Evolutionary conservation across 164 flowering plant species (phyloP).

Genomic region (Aristolochia contorta): DNA sequence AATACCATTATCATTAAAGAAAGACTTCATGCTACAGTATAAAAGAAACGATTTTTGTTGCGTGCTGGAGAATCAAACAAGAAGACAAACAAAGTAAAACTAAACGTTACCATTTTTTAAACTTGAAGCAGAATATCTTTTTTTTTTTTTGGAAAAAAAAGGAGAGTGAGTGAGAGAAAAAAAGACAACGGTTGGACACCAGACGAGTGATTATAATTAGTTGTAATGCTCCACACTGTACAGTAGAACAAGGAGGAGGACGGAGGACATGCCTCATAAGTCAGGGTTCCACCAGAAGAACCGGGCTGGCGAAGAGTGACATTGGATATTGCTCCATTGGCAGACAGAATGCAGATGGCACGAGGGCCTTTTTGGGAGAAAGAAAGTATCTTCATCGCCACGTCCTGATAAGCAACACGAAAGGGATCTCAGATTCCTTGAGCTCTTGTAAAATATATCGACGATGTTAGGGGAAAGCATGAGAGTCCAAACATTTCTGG

Average conservation of each 20-base stretch:
- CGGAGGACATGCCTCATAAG: slow-evolving; percentile 55
- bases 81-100: neutral
- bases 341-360: slow-evolving; percentile 75
- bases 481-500: neutral
- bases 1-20: too few relatives aligned
- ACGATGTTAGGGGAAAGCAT: too few relatives aligned
- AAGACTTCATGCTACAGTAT: too few relatives aligned
- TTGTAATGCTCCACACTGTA: neutral
- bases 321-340: slow-evolving; percentile 77
- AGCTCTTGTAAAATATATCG: neutral
- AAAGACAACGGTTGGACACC: too few relatives aligned
- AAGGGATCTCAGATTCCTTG: neutral
- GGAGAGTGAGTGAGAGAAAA: too few relatives aligned
- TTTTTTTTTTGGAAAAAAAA: too few relatives aligned
- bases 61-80: neutral
- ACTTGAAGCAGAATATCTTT: too few relatives aligned
- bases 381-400: slow-evolving; percentile 52
- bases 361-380: slow-evolving; percentile 62
- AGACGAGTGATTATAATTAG: too few relatives aligned
- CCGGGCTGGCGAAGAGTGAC: slow-evolving; percentile 80
- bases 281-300: slow-evolving; percentile 69
- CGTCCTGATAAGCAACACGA: slow-evolving; percentile 45
- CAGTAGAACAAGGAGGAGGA: neutral
- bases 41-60: neutral
- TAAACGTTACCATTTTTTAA: neutral